Conservation (phyloP, 2,329 filamentous ascomycete genomes). For the Daldinia eschscholtzii region DNA sequence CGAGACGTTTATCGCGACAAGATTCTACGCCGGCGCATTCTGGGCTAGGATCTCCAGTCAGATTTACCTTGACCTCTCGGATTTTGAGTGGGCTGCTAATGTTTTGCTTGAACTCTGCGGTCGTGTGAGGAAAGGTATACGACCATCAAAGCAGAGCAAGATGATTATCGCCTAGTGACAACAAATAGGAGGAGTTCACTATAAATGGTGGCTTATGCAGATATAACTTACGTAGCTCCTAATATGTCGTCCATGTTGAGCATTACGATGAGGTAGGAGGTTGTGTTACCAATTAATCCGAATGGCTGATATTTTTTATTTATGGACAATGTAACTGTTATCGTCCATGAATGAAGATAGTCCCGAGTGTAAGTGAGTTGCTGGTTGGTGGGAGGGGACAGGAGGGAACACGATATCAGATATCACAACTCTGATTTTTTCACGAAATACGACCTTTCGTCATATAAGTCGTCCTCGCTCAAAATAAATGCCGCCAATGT, state of each 20-base stretch:
- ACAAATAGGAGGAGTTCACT: neutral
- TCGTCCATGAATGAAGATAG: slow-evolving; percentile 4
- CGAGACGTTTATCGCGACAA: slow-evolving; percentile 50
- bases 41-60: slow-evolving; percentile 49
- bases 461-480: slow-evolving; percentile 12
- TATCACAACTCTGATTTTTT: slow-evolving; percentile 31
- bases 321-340: neutral
- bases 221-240: neutral
- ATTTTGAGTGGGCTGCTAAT: slow-evolving; percentile 50
- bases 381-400: neutral
- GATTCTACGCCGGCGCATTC: slow-evolving; percentile 48
- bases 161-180: slow-evolving; percentile 7
- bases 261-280: slow-evolving; percentile 4
- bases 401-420: slow-evolving; percentile 24
- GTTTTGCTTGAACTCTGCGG: slow-evolving; percentile 48
- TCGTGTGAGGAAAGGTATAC: slow-evolving; percentile 42
- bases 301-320: slow-evolving; percentile 24
- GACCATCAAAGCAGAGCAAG: slow-evolving; percentile 13
- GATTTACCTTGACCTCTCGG: slow-evolving; percentile 48
- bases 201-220: neutral
- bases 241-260: neutral
- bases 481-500: slow-evolving; percentile 18
- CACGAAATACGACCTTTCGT: slow-evolving; percentile 11
- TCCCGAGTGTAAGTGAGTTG: slow-evolving; percentile 4
- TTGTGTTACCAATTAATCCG: slow-evolving; percentile 17